These are phyloP conservation scores for Medicago ruthenica DNA, from an alignment of 306 rosid species.

Conservation along the genomic window DNA sequence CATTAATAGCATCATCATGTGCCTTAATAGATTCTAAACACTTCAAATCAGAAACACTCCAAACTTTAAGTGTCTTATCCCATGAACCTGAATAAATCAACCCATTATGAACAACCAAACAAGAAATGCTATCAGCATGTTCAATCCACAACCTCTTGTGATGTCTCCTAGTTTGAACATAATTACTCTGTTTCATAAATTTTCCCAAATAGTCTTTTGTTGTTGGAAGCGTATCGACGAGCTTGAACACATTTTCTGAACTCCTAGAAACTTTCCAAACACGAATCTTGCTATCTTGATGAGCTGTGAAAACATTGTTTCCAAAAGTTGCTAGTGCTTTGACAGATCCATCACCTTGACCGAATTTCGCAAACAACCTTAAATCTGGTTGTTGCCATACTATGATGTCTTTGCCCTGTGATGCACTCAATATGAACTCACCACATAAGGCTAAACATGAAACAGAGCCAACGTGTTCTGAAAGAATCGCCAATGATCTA, in stretches of 20 bases:
- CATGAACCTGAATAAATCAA: conserved; percentile 90
- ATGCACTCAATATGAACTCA: conserved; percentile 90
- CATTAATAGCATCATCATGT: conserved; percentile 94
- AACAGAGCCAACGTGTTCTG: conserved; percentile 78
- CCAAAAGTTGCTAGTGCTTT: conserved; percentile 77
- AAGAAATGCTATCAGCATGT: conserved; percentile 90
- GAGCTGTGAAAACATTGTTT: conserved; percentile 80
- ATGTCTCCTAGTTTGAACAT: conserved; percentile 83
- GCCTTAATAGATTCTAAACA: conserved; percentile 88
- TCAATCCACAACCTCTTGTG: conserved; percentile 89
- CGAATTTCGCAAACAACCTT: conserved; percentile 69
- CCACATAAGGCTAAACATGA: conserved; percentile 88
- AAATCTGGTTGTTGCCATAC: conserved; percentile 95
- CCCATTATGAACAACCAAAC: conserved; percentile 66
- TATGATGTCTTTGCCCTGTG: conserved; percentile 82
- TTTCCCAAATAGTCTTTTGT: conserved; percentile 80
- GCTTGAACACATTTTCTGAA: conserved; percentile 74
- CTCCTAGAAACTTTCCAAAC: conserved; percentile 88
- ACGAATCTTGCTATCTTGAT: conserved; percentile 83
- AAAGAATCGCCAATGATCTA: conserved; percentile 71
- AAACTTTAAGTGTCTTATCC: conserved; percentile 88
- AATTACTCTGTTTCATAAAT: conserved; percentile 89
- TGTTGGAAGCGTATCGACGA: conserved; percentile 78
- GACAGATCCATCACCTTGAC: conserved; percentile 87
- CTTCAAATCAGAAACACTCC: conserved; percentile 86